Conservation (phyloP, 2,329 filamentous ascomycete species). For the Sporothrix euskadiensis region DNA sequence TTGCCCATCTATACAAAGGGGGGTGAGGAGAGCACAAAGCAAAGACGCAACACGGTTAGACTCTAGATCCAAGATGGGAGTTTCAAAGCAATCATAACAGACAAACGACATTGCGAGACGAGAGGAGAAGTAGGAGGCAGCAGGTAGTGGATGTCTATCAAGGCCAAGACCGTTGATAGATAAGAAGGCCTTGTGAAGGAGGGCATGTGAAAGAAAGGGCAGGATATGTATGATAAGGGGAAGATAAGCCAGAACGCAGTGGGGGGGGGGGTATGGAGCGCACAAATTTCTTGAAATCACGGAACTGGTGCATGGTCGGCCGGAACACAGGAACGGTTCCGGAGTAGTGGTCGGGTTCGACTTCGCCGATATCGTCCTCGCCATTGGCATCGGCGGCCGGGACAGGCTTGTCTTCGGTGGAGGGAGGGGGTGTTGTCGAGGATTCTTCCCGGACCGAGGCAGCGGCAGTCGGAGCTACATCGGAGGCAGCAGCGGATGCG, state of each 20-base stretch:
- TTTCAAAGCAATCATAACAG: neutral
- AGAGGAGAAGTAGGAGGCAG: too few species aligned
- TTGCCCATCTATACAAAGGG: slow-evolving; percentile 62
- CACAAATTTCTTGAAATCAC: slow-evolving; percentile 89
- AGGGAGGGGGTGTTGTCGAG: slow-evolving; percentile 17
- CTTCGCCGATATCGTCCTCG: slow-evolving; percentile 66
- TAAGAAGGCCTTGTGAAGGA: neutral
- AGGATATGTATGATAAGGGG: neutral
- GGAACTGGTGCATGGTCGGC: slow-evolving; percentile 93
- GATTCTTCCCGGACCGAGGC: slow-evolving; percentile 10
- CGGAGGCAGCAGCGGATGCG: neutral
- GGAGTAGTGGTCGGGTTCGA: slow-evolving; percentile 85
- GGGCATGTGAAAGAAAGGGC: neutral
- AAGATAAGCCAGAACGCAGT: slow-evolving; percentile 3
- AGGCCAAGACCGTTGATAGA: neutral
- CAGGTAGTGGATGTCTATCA: neutral
- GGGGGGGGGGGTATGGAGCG: slow-evolving; percentile 37
- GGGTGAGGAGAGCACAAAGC: neutral
- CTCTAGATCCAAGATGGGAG: neutral
- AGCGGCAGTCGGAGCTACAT: neutral
- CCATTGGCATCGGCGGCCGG: slow-evolving; percentile 22
- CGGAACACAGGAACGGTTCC: slow-evolving; percentile 92
- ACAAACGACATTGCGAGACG: too few species aligned
- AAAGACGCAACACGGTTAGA: slow-evolving; percentile 36
- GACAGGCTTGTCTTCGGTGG: slow-evolving; percentile 26